Base-by-base conservation (phyloP, 2,329 filamentous ascomycete species). In the Sporothrix pallida region DNA sequence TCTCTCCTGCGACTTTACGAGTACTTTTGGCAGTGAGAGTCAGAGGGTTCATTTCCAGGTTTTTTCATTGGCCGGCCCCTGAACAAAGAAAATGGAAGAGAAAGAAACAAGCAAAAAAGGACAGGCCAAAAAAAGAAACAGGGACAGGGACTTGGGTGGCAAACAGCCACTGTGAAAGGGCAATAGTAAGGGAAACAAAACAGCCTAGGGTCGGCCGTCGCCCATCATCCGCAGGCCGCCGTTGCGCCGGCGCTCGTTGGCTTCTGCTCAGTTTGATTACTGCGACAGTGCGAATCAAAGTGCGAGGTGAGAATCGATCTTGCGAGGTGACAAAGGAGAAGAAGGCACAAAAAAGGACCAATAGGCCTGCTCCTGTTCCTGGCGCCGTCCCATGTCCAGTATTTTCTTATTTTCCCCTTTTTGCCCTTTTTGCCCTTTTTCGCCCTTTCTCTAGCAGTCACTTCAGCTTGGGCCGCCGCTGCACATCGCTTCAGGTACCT, bases 161-260 rank as follows among this genome's bases (percentile, higher is more conserved):
- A 58, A 56, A 65, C 12, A 37, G 60, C 7, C 60, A 42, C 17
- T 26, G 1, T 20, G 26, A 31, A 69, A n/a, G 48, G 26, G 56
- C 37, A 4, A 26, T 3, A 26, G 17, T n/a, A 44, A 20, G 31
- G 6, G 31, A 44, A 17, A 42, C 17, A 58, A 42, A 52, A n/a
- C 13, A 6, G 31, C 26, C 67, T 70, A 70, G 31, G 50, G 13
- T 12, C 37, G 37, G 37, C 70, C 70, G 56, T n/a, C 26, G 56
- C 23, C 70, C 56, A 71, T 71, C 70, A 63, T 63, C 56, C 70
- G 70, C 44, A n/a, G 20, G 26, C 69, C 69, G 42, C 37, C 69
- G 69, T 60, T 48, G 15, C 69, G 69, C 52, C 54, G 69, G 69
- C 52, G 26, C 69, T 44, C 23, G 23, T 58, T 46, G 31, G 50